Conservation (phyloP, 78 protist species). For the Dictyostelium firmibasis region DNA sequence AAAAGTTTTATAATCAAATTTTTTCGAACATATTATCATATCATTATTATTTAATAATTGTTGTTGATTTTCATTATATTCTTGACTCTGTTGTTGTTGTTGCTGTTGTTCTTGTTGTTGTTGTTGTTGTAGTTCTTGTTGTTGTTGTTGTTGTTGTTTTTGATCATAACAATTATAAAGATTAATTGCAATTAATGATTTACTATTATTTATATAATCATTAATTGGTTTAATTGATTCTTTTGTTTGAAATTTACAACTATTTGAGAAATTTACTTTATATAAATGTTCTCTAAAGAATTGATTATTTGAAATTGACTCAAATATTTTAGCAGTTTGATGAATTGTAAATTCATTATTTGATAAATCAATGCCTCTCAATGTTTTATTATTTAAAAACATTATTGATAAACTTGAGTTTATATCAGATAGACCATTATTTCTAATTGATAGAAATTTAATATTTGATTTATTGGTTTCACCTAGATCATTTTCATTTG, state of each 20-base stretch:
- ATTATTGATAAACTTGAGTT: not conserved
- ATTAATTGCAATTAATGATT: not conserved
- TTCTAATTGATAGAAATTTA: not conserved
- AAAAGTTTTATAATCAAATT: not conserved
- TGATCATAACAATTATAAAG: not conserved
- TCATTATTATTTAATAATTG: not conserved
- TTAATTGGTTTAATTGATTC: not conserved
- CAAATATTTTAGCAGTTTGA: slow-evolving; percentile 1
- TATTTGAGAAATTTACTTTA: not conserved
- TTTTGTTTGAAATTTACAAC: slow-evolving; percentile 1
- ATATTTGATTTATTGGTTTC: not conserved
- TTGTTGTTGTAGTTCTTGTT: not conserved
- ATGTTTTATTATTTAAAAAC: not conserved
- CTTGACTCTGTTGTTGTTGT: not conserved
- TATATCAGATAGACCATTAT: not conserved
- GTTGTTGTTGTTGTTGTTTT: not conserved
- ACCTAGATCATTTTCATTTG: not conserved
- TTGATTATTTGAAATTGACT: not conserved
- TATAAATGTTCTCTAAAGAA: not conserved
- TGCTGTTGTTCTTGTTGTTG: not conserved
- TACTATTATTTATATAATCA: not conserved
- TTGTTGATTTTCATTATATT: not conserved
- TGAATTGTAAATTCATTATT: not conserved
- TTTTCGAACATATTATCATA: not conserved
- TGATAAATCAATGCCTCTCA: slow-evolving; percentile 8